These are phyloP conservation scores for Avena insularis DNA, from an alignment of 176 grass and related monocot genomes.

Conservation along the genomic window DNA sequence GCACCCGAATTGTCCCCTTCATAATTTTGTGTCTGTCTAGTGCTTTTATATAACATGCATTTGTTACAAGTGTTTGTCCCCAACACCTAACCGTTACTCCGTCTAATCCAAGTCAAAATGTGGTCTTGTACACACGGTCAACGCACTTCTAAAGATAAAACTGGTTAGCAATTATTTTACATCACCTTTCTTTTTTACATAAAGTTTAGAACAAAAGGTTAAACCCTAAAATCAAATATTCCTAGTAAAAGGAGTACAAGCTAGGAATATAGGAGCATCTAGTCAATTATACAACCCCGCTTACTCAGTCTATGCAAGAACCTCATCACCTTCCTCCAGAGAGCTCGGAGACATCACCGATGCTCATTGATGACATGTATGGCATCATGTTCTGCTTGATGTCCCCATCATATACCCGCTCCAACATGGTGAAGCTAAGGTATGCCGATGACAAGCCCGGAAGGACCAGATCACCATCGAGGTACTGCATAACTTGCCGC, in stretches of 20 bases:
- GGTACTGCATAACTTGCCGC: constrained; percentile 48
- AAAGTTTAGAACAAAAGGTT: background rate
- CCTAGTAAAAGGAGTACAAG: background rate
- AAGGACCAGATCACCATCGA: constrained; percentile 38
- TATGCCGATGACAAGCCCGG: constrained; percentile 39
- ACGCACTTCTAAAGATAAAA: background rate
- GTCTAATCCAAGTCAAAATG: too few relatives aligned
- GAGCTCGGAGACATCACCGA: constrained; percentile 32
- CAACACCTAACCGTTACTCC: too few relatives aligned
- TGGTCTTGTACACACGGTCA: too few relatives aligned
- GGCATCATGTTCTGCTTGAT: background rate
- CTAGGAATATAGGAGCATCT: background rate
- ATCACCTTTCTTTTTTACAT: background rate
- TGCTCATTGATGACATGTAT: background rate
- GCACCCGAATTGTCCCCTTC: too few relatives aligned
- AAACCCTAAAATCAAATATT: background rate
- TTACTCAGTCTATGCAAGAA: too few relatives aligned
- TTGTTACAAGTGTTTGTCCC: too few relatives aligned
- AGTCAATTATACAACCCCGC: background rate
- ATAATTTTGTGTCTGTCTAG: too few relatives aligned
- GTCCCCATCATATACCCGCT: constrained; percentile 18
- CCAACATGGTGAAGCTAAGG: constrained; percentile 29
- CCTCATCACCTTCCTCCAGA: constrained; percentile 40
- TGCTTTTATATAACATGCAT: too few relatives aligned
- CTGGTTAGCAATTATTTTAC: background rate